phyloP scores from a whole-genome alignment of 108 stramenopile species.

The Nitzschia palea region DNA sequence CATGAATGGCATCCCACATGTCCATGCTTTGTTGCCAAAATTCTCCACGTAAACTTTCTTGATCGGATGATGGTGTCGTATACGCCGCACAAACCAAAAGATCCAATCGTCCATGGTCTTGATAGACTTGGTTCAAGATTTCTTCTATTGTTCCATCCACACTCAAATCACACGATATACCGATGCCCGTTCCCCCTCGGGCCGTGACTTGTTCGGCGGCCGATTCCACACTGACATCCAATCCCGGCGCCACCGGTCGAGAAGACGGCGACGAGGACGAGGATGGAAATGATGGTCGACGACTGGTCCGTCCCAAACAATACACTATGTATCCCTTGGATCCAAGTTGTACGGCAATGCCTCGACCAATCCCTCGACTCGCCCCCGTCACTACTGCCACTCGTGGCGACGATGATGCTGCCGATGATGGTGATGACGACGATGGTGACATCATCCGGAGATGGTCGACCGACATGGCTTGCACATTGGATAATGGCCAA shows the following conservation, averaged over 20 bases:
- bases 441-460: too few species aligned
- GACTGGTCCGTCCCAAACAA: constrained; percentile 16
- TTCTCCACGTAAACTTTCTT: constrained; percentile 41
- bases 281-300: not conserved
- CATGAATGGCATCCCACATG: constrained; percentile 79
- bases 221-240: constrained; percentile 56
- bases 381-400: constrained; percentile 71
- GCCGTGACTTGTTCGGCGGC: constrained; percentile 50
- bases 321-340: constrained; percentile 65
- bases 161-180: constrained; percentile 50
- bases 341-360: constrained; percentile 79
- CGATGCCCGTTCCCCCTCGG: constrained; percentile 47
- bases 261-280: constrained; percentile 1
- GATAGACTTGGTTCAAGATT: constrained; percentile 31
- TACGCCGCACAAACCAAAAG: constrained; percentile 65
- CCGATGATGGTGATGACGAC: too few species aligned
- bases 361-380: constrained; percentile 73
- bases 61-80: constrained; percentile 47
- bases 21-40: constrained; percentile 78
- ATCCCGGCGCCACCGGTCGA: constrained; percentile 27
- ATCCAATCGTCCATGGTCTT: constrained; percentile 69
- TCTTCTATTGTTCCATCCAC: constrained; percentile 50
- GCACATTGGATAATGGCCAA: too few species aligned
- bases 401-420: constrained; percentile 1
- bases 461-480: too few species aligned